phyloP scores from a whole-genome alignment of 352 stramenopile species.

The Phytophthora pluvialis region DNA sequence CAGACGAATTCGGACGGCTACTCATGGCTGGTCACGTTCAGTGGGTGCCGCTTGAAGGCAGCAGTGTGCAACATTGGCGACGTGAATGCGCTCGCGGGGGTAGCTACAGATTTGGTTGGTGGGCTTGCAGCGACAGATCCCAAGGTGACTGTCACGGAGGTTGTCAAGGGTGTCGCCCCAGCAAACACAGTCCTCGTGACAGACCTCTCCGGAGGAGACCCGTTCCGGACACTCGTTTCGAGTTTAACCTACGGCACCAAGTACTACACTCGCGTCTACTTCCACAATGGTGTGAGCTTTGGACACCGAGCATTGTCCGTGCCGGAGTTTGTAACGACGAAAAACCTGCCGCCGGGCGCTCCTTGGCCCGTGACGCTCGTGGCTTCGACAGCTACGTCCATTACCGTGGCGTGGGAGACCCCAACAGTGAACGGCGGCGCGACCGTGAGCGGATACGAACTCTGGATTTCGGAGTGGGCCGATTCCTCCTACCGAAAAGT shows the following conservation, averaged over 20 bases:
- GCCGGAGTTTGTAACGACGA: slow-evolving; percentile 84
- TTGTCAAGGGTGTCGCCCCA: slow-evolving; percentile 62
- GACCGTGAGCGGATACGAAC: slow-evolving; percentile 93
- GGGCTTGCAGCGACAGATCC: slow-evolving; percentile 41
- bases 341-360: slow-evolving; percentile 88
- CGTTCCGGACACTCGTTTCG: slow-evolving; percentile 69
- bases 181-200: slow-evolving; percentile 58
- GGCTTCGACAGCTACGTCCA: slow-evolving; percentile 88
- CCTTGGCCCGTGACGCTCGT: slow-evolving; percentile 89
- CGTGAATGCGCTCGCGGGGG: slow-evolving; percentile 64
- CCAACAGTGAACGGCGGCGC: slow-evolving; percentile 93
- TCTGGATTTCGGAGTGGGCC: slow-evolving; percentile 97
- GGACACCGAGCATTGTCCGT: slow-evolving; percentile 70
- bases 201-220: slow-evolving; percentile 79
- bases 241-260: slow-evolving; percentile 82
- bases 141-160: slow-evolving; percentile 57
- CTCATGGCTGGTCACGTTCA: slow-evolving; percentile 92
- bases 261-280: slow-evolving; percentile 93
- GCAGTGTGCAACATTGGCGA: slow-evolving; percentile 93
- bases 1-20: slow-evolving; percentile 74
- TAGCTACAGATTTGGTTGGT: slow-evolving; percentile 51
- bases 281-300: slow-evolving; percentile 90
- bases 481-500: slow-evolving; percentile 84
- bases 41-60: slow-evolving; percentile 67
- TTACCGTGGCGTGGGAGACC: slow-evolving; percentile 91